Base-by-base conservation (phyloP, 139 green algal genomes). In the Coelastrella sp. region DNA sequence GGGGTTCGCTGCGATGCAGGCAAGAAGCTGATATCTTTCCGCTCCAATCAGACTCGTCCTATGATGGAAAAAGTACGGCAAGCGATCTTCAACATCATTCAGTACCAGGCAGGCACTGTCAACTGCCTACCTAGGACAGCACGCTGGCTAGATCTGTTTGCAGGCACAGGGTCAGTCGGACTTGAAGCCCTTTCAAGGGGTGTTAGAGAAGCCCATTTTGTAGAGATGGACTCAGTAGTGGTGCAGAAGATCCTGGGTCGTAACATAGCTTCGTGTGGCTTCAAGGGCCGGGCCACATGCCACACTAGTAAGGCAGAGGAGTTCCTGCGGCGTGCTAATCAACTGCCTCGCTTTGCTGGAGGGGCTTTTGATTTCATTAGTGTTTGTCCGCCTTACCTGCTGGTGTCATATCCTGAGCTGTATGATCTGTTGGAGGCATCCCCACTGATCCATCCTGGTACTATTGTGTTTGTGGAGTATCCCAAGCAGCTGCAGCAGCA, bases 301-400 rank as follows among this genome's bases (percentile, higher is more conserved):
- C 91, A 97, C 81, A 93, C 90, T 7, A 87, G 67, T 4, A 94
- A 89, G 71, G 95, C 90, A 7, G 93, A 98, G 88, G 93, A 96
- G 35, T 97, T 96, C 21, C 60, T 97, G 62, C 69, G 89, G 32
- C 82, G 87, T 27, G 85, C 91, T 40, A 67, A 64, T 15, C 30
- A 83, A 23, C 19, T 87, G 67, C 89, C 83, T 2, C 64, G 81
- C 15, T 91, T 90, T 85, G 83, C 84, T 27, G 92, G 94, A 40
- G 93, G 91, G 19, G 34, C 95, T 9, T 99, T 98, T 84, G 96
- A 98, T 92, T 98, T 96, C 85, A 86, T 99, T n/a, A 95, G 90
- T 64, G 92, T 98, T 7, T 98, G 94, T 77, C 96, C 96, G 1
- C 96, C 96, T 0, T 99, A 99, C 88, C 87, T 97, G 81, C 84